A percentile compares a stretch with the other conserved stretches of the same genome.
phyloP scores from a whole-genome alignment of 768 basidiomycete species.

The Suillus subalutaceus region DNA sequence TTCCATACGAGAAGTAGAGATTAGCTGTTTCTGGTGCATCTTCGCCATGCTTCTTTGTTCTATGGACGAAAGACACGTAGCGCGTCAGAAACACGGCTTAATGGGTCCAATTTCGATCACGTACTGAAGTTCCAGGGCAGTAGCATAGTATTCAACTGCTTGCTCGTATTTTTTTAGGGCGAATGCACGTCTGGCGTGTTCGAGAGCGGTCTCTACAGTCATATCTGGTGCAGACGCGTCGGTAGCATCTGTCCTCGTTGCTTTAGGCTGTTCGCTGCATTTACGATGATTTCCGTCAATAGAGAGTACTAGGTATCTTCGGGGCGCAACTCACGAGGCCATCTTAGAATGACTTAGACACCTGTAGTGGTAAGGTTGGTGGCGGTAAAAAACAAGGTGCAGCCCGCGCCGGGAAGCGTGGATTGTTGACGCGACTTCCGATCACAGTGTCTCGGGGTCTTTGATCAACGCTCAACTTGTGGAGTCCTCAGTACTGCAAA shows the following conservation, averaged over 20 bases:
- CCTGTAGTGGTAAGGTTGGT: constrained; percentile 1
- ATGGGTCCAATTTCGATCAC: constrained; percentile 40
- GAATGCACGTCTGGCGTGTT: constrained; percentile 86
- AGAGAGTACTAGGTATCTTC: background rate
- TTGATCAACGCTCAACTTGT: background rate
- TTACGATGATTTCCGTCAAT: background rate
- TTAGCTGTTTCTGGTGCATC: constrained; percentile 85
- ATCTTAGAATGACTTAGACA: constrained; percentile 15
- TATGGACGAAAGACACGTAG: constrained; percentile 31
- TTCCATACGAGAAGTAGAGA: constrained; percentile 89
- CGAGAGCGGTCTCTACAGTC: constrained; percentile 60
- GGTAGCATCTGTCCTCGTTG: constrained; percentile 7
- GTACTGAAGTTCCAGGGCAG: constrained; percentile 81
- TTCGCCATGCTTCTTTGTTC: constrained; percentile 76
- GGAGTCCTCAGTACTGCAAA: background rate
- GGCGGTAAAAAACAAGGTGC: constrained; percentile 2
- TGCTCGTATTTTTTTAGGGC: constrained; percentile 86
- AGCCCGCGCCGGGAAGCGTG: constrained; percentile 4
- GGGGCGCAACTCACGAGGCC: constrained; percentile 26
- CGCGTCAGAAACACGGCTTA: constrained; percentile 18
- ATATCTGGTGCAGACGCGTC: constrained; percentile 31
- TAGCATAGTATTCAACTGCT: constrained; percentile 82
- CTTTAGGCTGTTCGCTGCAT: constrained; percentile 18
- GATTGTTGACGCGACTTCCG: constrained; percentile 10
- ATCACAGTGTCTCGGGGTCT: constrained; percentile 5